Base-by-base conservation (phyloP, 257 asterid species). In the Haberlea rhodopensis region DNA sequence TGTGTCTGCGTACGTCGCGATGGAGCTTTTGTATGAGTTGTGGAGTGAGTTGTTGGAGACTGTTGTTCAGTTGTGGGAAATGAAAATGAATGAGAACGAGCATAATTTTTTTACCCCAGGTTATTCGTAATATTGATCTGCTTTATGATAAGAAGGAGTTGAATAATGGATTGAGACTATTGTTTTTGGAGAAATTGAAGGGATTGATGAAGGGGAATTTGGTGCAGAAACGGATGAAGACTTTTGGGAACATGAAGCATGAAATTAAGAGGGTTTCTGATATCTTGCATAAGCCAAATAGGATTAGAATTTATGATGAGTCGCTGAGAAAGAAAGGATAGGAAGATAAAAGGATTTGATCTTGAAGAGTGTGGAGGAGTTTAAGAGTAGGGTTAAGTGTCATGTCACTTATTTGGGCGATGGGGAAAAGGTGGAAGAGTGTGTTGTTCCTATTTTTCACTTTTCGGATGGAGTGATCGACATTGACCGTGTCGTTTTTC, bases 91-190 rank as follows among this genome's bases (percentile, higher is more conserved):
- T 32, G 0, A 73, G 71, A 9, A 8, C 21, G 3, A 78, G 52
- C 1, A 69, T 62, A 25, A 16, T 19, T 16, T 75, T 86, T 25
- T 68, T 53, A 31, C 95, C 95, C 1, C 31, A 73, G 29, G 66
- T 89, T 18, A 46, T 66, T 37, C 66, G 16, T 26, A 60, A 78
- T 26, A 73, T 83, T 8, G 56, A 57, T 48, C 80, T 80, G 40
- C 72, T 89, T 0, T 91, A 95, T 0, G 96, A 91, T 75, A 81
- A 70, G 81, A 69, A 27, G 11, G 98, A 91, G 71, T 58, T 89
- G 75, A 72, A 61, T 49, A 82, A 76, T 46, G 75, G 78, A 25
- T 63, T 89, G 56, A 78, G 71, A 66, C n/a, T 29, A 15, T 20
- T 84, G 70, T 91, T 91, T 57, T 2, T 85, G 59, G 73, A 59